Base-by-base conservation (phyloP, 2,329 filamentous ascomycete species). In the Fusarium sp. region DNA sequence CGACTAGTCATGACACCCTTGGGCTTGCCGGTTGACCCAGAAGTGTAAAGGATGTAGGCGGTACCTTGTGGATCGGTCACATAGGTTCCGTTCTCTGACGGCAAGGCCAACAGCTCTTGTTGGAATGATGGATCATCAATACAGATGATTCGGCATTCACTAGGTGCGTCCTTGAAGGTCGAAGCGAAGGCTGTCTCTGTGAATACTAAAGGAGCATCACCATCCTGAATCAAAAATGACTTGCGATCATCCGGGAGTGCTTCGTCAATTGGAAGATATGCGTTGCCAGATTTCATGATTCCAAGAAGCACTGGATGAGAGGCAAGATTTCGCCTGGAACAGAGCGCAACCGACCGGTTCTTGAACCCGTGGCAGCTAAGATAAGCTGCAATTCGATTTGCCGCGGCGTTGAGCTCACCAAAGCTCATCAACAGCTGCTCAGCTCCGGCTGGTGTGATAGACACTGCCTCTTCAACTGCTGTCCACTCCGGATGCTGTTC, bases 221-320 rank as follows among this genome's bases (percentile, higher is more conserved):
- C 62, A 64, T 64, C 62, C 10, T 57, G 25, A 2, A 64, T 57
- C 62, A 64, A 18, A 27, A 57, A 64, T 27, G 36, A 54, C 27
- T 64, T 64, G 62, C 62, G 62, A 45, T 57, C 50, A 38, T 64
- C 50, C 1, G 62, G 62, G 29, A 64, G 62, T 36, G 25, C 36
- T 27, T 64, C 62, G 16, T 64, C 50, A 11, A 64, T 45, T 10
- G 62, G 62, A 29, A 64, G 62, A 35, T 64, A 64, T 5, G 62
- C 20, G 20, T 64, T 64, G 36, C 62, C 50, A 29, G 62, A 64
- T 27, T 64, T 64, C 25, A 64, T 64, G 13, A 64, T 64, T 27
- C 62, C 62, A 27, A 64, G 35, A 16, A 64, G 62, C 3, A 64
- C 50, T 7, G 62, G 50, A 27, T 64, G 31, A 8, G 62, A 57